Base-by-base conservation (phyloP, 1,284 basidiomycete genomes). In the Retiboletus flavoniger region DNA sequence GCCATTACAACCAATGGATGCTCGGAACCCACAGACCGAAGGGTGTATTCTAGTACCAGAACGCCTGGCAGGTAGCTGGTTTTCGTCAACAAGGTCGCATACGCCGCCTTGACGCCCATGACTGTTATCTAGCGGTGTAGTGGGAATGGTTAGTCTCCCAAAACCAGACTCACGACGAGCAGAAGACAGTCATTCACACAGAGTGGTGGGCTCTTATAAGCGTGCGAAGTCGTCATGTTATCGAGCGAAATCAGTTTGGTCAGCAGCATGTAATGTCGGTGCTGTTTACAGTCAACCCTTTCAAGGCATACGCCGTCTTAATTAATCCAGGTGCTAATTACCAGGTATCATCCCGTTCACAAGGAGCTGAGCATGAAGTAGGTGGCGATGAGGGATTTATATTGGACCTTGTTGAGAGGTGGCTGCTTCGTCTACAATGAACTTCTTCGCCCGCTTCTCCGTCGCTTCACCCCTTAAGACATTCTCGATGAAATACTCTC, bases 401-500 rank as follows among this genome's bases (percentile, higher is more conserved):
- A 57, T 24, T 26, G 45, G 21, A 34, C 32, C 39, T 35, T 35
- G 60, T 35, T 24, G 59, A 31, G 49, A 38, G 17, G 47, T 40
- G 3, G 19, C 36, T n/a, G 26, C 35, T 31, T 67, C 62, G 19
- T 72, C 63, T 14, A 61, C 63, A 19, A 73, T 54, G 2, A 79
- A 62, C 19, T 63, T 67, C 62, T 68, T 65, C 0, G 76, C 63
- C 59, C 75, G 74, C 51, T 73, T 79, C 64, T 79, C 75, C 3
- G 63, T 63, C 3, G 72, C 78, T 64, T 84, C 87, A 10, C 81
- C 82, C 57, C 79, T 81, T 54, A 95, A 74, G 10, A 95, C 89
- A 63, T 95, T 95, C 73, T 94, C 92, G 44, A 96, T 92, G 74
- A 89, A 95, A 71, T 85, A 95, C 68, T 95, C 93, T 32, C 93